Conservation (phyloP, 495 filamentous ascomycete species). For the Podospora australis region DNA sequence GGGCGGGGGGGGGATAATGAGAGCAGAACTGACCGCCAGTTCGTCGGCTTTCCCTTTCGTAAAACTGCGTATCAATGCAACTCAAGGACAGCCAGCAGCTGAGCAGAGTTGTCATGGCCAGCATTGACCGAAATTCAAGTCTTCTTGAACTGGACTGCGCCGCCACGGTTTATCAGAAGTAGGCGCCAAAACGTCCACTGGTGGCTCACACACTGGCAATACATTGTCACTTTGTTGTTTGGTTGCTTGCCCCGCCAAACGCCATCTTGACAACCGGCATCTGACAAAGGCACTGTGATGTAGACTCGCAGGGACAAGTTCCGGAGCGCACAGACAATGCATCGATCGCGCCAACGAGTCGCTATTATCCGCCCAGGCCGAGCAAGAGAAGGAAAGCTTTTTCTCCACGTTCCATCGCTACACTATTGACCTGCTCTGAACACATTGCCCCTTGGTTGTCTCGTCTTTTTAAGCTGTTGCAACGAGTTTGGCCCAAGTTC, state of each 20-base stretch:
- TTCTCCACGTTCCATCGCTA: not conserved
- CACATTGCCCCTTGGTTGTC: conserved; percentile 7
- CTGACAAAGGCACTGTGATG: conserved; percentile 20
- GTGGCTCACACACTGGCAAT: conserved; percentile 3
- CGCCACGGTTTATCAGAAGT: too few relatives aligned
- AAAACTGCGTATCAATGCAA: too few relatives aligned
- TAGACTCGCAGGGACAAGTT: conserved; percentile 17
- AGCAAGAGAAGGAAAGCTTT: too few relatives aligned
- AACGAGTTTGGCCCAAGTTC: conserved; percentile 21
- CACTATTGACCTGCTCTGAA: not conserved
- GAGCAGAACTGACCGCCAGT: conserved; percentile 32
- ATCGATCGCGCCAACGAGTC: conserved; percentile 2
- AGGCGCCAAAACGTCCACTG: not conserved
- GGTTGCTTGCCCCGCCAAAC: conserved; percentile 22
- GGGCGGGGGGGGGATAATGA: too few relatives aligned
- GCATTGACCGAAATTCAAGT: not conserved
- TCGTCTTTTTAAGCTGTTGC: conserved; percentile 15
- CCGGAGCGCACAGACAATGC: conserved; percentile 27
- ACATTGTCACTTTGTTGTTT: conserved; percentile 20
- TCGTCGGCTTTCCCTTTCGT: conserved; percentile 9
- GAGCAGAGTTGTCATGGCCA: too few relatives aligned
- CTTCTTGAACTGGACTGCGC: not conserved
- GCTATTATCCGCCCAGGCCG: conserved; percentile 1
- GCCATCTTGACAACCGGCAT: conserved; percentile 13
- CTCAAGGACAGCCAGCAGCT: too few relatives aligned